Evolutionary conservation across 805 yeast genomes (phyloP).

Genomic region (Komagataella mondaviorum): DNA sequence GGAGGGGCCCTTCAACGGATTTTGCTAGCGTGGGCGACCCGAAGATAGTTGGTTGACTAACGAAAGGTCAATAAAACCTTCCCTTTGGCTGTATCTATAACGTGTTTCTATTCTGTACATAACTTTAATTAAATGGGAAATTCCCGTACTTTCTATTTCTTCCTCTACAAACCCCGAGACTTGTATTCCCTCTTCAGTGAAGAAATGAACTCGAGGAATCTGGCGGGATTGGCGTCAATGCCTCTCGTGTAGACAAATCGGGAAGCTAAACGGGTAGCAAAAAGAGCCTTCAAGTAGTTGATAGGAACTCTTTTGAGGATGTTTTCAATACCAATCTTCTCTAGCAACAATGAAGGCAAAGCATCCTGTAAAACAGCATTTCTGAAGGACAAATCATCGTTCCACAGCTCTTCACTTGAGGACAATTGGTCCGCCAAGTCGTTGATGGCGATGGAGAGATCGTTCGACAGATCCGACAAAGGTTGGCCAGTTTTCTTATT

Average conservation of each 20-base stretch:
- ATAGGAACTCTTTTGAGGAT: constrained; percentile 74
- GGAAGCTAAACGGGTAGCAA: constrained; percentile 78
- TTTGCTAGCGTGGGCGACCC: too few relatives aligned
- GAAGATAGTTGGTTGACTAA: too few relatives aligned
- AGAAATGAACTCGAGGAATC: constrained; percentile 56
- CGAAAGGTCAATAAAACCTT: background rate
- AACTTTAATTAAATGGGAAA: background rate
- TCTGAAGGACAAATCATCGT: constrained; percentile 63
- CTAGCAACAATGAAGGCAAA: constrained; percentile 60
- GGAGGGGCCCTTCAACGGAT: too few relatives aligned
- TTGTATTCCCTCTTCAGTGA: constrained; percentile 30
- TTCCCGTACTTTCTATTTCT: constrained; percentile 2
- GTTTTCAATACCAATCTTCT: constrained; percentile 49
- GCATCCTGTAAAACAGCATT: constrained; percentile 64
- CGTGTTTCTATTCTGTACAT: background rate
- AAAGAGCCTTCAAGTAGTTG: constrained; percentile 76
- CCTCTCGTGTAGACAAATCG: constrained; percentile 78
- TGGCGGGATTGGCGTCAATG: constrained; percentile 67
- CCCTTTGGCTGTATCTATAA: background rate
- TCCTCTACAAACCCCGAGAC: background rate
- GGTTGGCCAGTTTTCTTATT: constrained; percentile 52
- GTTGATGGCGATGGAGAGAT: constrained; percentile 71
- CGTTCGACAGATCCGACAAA: constrained; percentile 62
- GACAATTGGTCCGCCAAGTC: constrained; percentile 78
- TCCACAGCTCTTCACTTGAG: constrained; percentile 71